Percentiles rank a stretch among this genome's conserved stretches.
These are phyloP conservation scores for Mrakia gelida DNA, from an alignment of 768 basidiomycete species.

Conservation along the genomic window DNA sequence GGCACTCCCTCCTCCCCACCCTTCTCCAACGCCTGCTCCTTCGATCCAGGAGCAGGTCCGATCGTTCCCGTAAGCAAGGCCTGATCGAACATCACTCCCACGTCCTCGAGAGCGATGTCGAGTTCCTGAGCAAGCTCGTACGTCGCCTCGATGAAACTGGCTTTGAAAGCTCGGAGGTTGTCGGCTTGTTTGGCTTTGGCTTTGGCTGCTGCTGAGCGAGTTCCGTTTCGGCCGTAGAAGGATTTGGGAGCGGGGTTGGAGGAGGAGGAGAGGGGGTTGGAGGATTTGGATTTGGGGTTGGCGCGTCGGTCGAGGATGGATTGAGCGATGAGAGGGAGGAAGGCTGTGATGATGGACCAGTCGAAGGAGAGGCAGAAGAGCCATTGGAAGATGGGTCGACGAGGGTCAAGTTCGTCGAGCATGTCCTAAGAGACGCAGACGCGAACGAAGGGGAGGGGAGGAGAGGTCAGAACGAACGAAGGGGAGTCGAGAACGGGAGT, in stretches of 20 bases:
- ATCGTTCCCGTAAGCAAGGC: conserved; percentile 42
- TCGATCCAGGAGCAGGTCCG: background rate
- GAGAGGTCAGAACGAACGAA: background rate
- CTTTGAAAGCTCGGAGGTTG: conserved; percentile 38
- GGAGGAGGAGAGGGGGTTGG: background rate
- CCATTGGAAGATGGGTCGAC: conserved; percentile 46
- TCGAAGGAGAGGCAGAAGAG: conserved; percentile 45
- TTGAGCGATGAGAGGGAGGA: conserved; percentile 40
- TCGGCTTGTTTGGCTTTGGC: conserved; percentile 22
- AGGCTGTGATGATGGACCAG: conserved; percentile 43
- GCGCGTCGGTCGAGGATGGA: conserved; percentile 35
- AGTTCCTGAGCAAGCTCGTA: conserved; percentile 42
- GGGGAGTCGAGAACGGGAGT: background rate
- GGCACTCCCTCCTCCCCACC: conserved; percentile 33
- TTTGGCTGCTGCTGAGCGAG: conserved; percentile 31
- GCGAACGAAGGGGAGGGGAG: conserved; percentile 7
- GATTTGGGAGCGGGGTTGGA: too few species aligned
- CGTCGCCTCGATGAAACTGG: conserved; percentile 43
- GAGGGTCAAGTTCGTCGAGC: conserved; percentile 42
- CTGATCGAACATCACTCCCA: conserved; percentile 45
- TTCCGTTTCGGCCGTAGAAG: conserved; percentile 30
- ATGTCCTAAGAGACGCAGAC: conserved; percentile 34
- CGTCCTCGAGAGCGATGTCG: conserved; percentile 41
- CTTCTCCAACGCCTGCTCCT: conserved; percentile 25
- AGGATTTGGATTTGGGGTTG: conserved; percentile 18